These are phyloP conservation scores for Fragilariopsis cylindrus DNA, from an alignment of 108 stramenopile species.

Conservation along the genomic window DNA sequence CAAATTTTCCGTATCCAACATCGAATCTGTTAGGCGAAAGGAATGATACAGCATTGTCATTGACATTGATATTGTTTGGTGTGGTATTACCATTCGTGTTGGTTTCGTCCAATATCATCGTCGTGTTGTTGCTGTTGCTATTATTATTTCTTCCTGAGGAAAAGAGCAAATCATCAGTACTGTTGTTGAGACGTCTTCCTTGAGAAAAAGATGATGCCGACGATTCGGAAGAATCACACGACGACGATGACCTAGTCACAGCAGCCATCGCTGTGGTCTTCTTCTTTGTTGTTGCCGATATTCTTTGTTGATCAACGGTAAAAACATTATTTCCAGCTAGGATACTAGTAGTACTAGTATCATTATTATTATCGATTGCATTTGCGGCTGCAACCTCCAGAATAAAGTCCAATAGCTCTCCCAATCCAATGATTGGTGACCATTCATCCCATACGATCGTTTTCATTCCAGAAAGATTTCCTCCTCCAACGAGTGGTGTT, in stretches of 20 bases:
- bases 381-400: background rate
- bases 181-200: too few species aligned
- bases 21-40: constrained; percentile 50
- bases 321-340: background rate
- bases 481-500: background rate
- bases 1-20: constrained; percentile 30
- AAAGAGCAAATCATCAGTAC: background rate
- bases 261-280: background rate
- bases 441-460: constrained; percentile 51
- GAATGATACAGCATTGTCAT: background rate
- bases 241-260: background rate
- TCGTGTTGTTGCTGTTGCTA: background rate
- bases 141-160: background rate
- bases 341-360: background rate
- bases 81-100: background rate
- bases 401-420: constrained; percentile 60
- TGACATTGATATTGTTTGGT: background rate
- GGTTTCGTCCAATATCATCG: constrained; percentile 1
- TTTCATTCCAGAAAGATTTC: background rate
- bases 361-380: background rate
- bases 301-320: background rate
- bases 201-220: background rate
- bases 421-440: constrained; percentile 56
- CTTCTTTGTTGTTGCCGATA: background rate
- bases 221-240: background rate